Evolutionary conservation across 192 early-diverging fungal species (phyloP), one percentile per base, ranked within the genome.

Genomic region (Linnemannia zychae): DNA sequence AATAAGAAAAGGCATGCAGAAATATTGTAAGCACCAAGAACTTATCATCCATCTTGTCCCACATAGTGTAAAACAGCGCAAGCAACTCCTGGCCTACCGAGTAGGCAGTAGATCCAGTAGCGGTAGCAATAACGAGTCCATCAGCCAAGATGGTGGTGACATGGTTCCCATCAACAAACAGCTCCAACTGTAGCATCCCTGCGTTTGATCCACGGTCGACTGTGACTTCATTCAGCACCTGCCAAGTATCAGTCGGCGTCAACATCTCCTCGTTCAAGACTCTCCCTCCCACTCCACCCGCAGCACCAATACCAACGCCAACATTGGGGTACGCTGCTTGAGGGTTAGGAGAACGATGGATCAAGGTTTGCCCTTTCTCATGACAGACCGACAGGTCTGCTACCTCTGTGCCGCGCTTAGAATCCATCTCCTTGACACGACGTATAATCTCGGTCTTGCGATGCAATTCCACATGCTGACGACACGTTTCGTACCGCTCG

Each of bases 131-230:
- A 31, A 96, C 95, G 76, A 99, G 87, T 7, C 98, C 98, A 76
- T 99, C 98, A 0, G 98, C 98, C 77, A 97, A 94, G n/a, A 98
- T 95, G 0, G 97, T 97, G 0, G 98, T 98, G 22, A 99, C 89
- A 72, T 96, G 95, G 47, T 90, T 89, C 24, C 94, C 94, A 38
- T 90, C 90, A 18, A 93, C 96, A 88, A 91, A 96, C 36, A 96
- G 83, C 81, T 95, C 93, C 60, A 99, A 87, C 79, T 95, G 91
- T 20, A 90, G 86, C 94, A 99, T 94, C 71, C 94, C 97, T 0
- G 98, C 92, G 71, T 92, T 94, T 3, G 97, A 97, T 5, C 98
- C 96, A 49, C 98, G 93, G 85, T 99, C 98, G 20, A 99, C 93
- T 4, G 96, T 95, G 12, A 99, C 86, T 50, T 99, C 98, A 69